Conservation (phyloP, 768 basidiomycete genomes). For the Tricholomella constricta region DNA sequence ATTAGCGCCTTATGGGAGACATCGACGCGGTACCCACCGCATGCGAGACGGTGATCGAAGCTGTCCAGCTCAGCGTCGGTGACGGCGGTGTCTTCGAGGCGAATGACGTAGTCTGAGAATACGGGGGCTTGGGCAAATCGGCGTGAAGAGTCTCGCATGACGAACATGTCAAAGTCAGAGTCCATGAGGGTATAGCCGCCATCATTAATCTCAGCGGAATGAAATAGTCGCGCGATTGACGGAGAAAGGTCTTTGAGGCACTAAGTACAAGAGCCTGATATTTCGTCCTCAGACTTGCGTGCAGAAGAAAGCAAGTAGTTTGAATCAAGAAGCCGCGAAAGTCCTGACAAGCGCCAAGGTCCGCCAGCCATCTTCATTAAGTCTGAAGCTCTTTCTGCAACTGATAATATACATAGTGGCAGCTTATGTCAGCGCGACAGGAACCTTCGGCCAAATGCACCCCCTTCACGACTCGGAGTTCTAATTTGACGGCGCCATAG, state of each 20-base stretch:
- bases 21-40: constrained; percentile 35
- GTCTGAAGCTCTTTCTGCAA: constrained; percentile 5
- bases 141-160: constrained; percentile 18
- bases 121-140: constrained; percentile 27
- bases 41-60: constrained; percentile 34
- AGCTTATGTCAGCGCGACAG: constrained; percentile 3
- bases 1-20: constrained; percentile 27
- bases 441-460: background rate
- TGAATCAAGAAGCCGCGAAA: too few relatives aligned
- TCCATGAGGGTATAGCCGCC: too few relatives aligned
- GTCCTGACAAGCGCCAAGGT: too few relatives aligned
- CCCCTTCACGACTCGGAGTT: too few relatives aligned
- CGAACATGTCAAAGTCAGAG: constrained; percentile 27
- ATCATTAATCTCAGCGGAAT: too few relatives aligned
- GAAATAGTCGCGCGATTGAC: too few relatives aligned
- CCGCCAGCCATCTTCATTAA: too few relatives aligned
- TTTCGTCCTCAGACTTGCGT: too few relatives aligned
- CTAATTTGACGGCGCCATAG: too few relatives aligned
- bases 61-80: constrained; percentile 30
- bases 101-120: constrained; percentile 28
- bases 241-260: too few relatives aligned
- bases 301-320: too few relatives aligned
- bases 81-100: constrained; percentile 24
- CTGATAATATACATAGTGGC: constrained; percentile 1
- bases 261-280: too few relatives aligned